These are phyloP conservation scores for Saussurea involucrata DNA, from an alignment of 129 eudicot genomes.

Conservation along the genomic window DNA sequence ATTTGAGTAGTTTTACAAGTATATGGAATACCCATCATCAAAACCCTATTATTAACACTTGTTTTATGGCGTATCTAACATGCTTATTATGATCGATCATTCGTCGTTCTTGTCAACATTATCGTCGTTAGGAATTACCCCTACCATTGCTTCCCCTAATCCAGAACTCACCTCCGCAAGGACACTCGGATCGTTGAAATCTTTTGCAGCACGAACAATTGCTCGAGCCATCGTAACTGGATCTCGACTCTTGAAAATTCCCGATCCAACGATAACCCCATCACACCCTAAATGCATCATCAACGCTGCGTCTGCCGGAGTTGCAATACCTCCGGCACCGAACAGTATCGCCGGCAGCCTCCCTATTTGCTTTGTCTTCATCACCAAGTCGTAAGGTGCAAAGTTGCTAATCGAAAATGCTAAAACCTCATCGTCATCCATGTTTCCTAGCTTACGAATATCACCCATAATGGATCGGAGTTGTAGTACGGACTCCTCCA, in stretches of 20 bases:
- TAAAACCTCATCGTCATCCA: conserved; percentile 62
- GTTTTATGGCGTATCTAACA: not conserved
- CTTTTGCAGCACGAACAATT: not conserved
- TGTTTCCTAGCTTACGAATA: conserved; percentile 41
- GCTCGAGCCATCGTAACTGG: not conserved
- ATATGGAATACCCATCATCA: not conserved
- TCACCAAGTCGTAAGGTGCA: conserved; percentile 59
- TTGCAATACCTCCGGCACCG: conserved; percentile 66
- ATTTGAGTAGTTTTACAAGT: not conserved
- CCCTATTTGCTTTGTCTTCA: conserved; percentile 62
- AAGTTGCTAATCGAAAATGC: conserved; percentile 42
- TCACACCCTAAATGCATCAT: conserved; percentile 80
- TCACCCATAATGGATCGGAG: conserved; percentile 54
- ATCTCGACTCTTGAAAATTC: conserved; percentile 61
- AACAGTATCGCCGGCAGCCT: conserved; percentile 65
- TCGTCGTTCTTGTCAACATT: not conserved
- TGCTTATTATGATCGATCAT: no score
- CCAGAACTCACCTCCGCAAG: not conserved
- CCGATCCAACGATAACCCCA: conserved; percentile 65
- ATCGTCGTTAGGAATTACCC: not conserved
- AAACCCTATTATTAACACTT: not conserved
- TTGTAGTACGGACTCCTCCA: conserved; percentile 55
- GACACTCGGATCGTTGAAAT: not conserved
- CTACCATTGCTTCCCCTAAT: not conserved
- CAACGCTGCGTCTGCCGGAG: conserved; percentile 67